Conservation (phyloP, 495 filamentous ascomycete genomes). For the Neurospora tetrasperma region DNA sequence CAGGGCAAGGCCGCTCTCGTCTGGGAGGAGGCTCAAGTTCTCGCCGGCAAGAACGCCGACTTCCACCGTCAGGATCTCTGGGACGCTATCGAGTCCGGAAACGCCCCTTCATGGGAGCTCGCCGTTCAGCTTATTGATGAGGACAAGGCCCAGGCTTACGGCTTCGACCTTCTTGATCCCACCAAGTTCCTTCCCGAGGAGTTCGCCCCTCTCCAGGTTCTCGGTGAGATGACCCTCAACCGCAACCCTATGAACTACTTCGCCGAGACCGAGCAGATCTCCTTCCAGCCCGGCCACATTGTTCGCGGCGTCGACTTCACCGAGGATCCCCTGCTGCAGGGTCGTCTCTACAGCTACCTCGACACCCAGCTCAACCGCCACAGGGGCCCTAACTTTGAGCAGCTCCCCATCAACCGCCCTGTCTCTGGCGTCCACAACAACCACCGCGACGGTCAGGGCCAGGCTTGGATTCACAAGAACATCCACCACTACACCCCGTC, state of each 20-base stretch:
- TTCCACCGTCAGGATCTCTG: slow-evolving; percentile 63
- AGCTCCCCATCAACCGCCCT: slow-evolving; percentile 66
- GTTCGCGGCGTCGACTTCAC: slow-evolving; percentile 65
- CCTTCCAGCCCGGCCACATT: slow-evolving; percentile 53
- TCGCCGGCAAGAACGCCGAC: slow-evolving; percentile 62
- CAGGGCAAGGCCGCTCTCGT: slow-evolving; percentile 59
- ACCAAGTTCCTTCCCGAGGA: slow-evolving; percentile 72
- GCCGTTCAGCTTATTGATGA: slow-evolving; percentile 69
- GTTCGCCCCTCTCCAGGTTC: slow-evolving; percentile 50
- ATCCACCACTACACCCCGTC: slow-evolving; percentile 50
- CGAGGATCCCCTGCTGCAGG: slow-evolving; percentile 64
- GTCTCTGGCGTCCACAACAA: slow-evolving; percentile 58
- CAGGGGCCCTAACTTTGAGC: slow-evolving; percentile 65
- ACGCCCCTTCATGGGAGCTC: slow-evolving; percentile 64
- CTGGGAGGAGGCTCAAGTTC: slow-evolving; percentile 62
- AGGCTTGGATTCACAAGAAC: slow-evolving; percentile 46
- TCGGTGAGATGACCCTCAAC: slow-evolving; percentile 61
- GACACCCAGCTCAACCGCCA: slow-evolving; percentile 67
- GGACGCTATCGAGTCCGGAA: slow-evolving; percentile 54
- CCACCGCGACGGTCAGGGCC: slow-evolving; percentile 53
- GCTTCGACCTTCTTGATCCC: slow-evolving; percentile 64
- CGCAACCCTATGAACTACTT: slow-evolving; percentile 69
- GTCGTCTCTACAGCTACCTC: slow-evolving; percentile 64
- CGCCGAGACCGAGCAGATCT: slow-evolving; percentile 65
- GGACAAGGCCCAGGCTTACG: slow-evolving; percentile 51